These are phyloP conservation scores for Seiridium cupressi DNA, from an alignment of 2,329 filamentous ascomycete genomes.

Conservation along the genomic window DNA sequence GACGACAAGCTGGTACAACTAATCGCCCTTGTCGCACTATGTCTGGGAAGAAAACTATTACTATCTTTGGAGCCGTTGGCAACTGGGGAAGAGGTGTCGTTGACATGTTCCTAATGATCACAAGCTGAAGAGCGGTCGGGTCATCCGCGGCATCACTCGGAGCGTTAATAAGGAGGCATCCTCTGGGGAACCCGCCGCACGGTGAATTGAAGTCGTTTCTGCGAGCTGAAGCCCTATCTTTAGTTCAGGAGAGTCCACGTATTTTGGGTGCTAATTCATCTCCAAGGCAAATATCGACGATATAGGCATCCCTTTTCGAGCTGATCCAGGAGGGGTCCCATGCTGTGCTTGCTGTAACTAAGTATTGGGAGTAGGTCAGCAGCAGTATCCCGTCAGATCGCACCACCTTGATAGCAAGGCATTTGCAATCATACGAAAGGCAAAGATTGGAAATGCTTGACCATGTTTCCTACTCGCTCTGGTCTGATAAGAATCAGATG, in stretches of 20 bases:
- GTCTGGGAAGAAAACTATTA: slow-evolving; percentile 42
- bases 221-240: slow-evolving; percentile 23
- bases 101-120: slow-evolving; percentile 34
- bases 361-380: slow-evolving; percentile 48
- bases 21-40: slow-evolving; percentile 10
- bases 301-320: slow-evolving; percentile 35
- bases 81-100: slow-evolving; percentile 59
- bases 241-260: neutral
- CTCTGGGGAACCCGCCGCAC: slow-evolving; percentile 39
- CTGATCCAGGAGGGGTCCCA: slow-evolving; percentile 41
- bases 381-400: slow-evolving; percentile 36
- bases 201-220: slow-evolving; percentile 49
- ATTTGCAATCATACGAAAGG: too few relatives aligned
- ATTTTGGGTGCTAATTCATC: neutral
- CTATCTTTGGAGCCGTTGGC: slow-evolving; percentile 58
- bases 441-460: too few relatives aligned
- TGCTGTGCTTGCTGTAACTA: slow-evolving; percentile 52
- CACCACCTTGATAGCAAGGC: slow-evolving; percentile 29
- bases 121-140: slow-evolving; percentile 43
- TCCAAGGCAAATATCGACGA: slow-evolving; percentile 47
- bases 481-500: too few relatives aligned
- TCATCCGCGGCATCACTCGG: slow-evolving; percentile 55
- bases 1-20: too few relatives aligned
- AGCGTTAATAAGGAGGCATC: slow-evolving; percentile 36
- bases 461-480: too few relatives aligned